Evolutionary conservation across 768 basidiomycete genomes (phyloP), one percentile per base, ranked within the genome.

Genomic region (Dictyophora rubrovolvata): DNA sequence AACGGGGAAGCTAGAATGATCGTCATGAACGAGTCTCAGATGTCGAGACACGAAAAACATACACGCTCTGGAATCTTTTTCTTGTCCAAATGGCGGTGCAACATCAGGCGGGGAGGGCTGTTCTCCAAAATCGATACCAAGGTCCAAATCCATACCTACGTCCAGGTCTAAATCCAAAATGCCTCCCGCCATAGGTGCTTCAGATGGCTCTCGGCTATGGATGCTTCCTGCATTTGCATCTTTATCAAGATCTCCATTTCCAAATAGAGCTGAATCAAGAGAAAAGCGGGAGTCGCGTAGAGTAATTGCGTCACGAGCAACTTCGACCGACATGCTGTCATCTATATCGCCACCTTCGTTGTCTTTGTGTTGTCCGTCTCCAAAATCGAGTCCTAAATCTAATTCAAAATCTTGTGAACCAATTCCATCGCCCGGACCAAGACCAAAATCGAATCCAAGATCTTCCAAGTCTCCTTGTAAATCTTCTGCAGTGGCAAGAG

Each of bases 351-450:
- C 60, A 33, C 63, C 64, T 8, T 66, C 66, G 56, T 72, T 68
- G n/a, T 42, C n/a, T 42, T 42, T 42, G 36, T 67, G 68, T 11
- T 77, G 75, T 48, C 80, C 80, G 60, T 83, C 87, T 50, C 82
- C 90, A 68, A 89, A 88, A 64, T 86, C 82, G 55, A 92, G 78
- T 56, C 86, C 89, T 28, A 93, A 75, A 68, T 90, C 89, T 28
- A 87, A 67, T 46, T 83, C 85, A 67, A 85, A 57, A 68, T 89
- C 89, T 68, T 90, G 87, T 2, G 91, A 92, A 20, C 88, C 90
- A 63, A 93, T 89, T 35, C 89, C 91, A 63, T 87, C 87, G 0
- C 81, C 80, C 16, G 85, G 85, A 2, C 86, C 88, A 50, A 90
- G 78, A 65, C 87, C 89, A 61, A 89, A 89, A n/a, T 83, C 83